Evolutionary conservation across 441 rosid genomes (phyloP).

Genomic region (Euphorbia celastroides): DNA sequence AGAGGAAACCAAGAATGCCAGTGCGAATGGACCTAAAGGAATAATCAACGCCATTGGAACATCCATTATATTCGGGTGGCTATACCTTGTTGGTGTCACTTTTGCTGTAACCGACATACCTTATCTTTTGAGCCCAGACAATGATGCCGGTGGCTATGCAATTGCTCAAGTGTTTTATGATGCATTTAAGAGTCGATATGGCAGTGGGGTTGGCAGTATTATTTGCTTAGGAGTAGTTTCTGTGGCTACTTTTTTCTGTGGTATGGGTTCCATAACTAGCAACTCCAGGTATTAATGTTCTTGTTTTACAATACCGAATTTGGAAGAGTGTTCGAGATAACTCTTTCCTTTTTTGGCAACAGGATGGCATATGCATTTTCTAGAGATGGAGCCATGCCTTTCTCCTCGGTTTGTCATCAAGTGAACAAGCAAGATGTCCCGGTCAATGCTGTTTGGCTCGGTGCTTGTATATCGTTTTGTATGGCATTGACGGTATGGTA

Average conservation of each 20-base stretch:
- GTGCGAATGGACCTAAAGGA: slow-evolving; percentile 82
- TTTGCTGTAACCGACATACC: slow-evolving; percentile 82
- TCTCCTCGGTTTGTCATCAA: slow-evolving; percentile 79
- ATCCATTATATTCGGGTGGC: slow-evolving; percentile 93
- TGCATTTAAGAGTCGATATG: slow-evolving; percentile 83
- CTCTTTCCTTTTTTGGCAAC: slow-evolving; percentile 6
- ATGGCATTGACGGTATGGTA: slow-evolving; percentile 83
- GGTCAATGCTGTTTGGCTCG: slow-evolving; percentile 87
- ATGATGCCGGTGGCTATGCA: slow-evolving; percentile 89
- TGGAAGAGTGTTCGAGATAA: neutral
- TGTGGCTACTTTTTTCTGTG: slow-evolving; percentile 90
- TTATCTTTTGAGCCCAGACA: slow-evolving; percentile 57
- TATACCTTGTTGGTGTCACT: slow-evolving; percentile 79
- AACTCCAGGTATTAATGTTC: slow-evolving; percentile 85
- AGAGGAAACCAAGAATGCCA: slow-evolving; percentile 89
- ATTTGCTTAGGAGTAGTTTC: slow-evolving; percentile 80
- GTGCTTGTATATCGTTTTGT: slow-evolving; percentile 68
- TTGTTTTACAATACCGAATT: neutral
- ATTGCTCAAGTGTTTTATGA: slow-evolving; percentile 82
- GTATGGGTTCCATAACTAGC: slow-evolving; percentile 96
- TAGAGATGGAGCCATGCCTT: slow-evolving; percentile 97
- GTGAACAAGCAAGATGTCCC: slow-evolving; percentile 87
- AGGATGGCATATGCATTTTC: slow-evolving; percentile 99
- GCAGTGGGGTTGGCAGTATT: slow-evolving; percentile 85
- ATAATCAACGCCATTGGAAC: slow-evolving; percentile 83